A percentile compares a stretch with the other conserved stretches of the same genome.
Conservation (phyloP, 768 basidiomycete genomes). For the Leucogyrophana mollusca region DNA sequence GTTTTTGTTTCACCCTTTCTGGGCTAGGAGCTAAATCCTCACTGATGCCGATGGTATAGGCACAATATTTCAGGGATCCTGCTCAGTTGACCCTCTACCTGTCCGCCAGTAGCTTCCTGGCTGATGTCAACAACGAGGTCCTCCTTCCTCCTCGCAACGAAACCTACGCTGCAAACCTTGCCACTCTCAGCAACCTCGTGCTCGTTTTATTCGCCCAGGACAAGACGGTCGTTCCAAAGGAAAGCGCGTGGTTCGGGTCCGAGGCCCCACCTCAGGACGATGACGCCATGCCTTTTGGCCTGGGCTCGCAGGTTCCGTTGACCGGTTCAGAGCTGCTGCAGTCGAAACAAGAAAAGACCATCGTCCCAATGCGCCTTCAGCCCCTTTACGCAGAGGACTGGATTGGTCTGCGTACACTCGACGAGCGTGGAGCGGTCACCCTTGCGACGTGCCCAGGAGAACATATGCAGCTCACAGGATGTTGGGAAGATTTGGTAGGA, state of each 20-base stretch:
- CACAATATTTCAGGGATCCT: constrained; percentile 86
- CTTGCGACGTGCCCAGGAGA: constrained; percentile 65
- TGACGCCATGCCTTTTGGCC: too few species aligned
- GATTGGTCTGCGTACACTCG: constrained; percentile 74
- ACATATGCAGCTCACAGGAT: constrained; percentile 72
- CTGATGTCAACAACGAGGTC: constrained; percentile 77
- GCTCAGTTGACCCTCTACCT: constrained; percentile 57
- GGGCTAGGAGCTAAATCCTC: constrained; percentile 1
- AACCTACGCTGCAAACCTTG: constrained; percentile 61
- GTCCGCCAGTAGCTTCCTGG: constrained; percentile 60
- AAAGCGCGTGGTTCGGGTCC: constrained; percentile 85
- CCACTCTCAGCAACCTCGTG: constrained; percentile 62
- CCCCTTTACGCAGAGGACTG: constrained; percentile 76
- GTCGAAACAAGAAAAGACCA: constrained; percentile 26
- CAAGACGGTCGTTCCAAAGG: constrained; percentile 78
- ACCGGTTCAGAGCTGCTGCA: too few species aligned
- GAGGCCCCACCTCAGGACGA: constrained; percentile 45
- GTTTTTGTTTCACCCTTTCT: neutral
- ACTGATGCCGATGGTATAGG: constrained; percentile 39
- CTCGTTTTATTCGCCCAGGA: constrained; percentile 75
- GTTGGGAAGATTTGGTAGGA: constrained; percentile 56
- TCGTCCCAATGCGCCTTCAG: constrained; percentile 73
- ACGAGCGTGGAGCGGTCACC: constrained; percentile 60
- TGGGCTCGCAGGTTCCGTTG: too few species aligned
- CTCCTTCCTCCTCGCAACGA: constrained; percentile 46